phyloP scores from a whole-genome alignment of 2,329 filamentous ascomycete genomes.

The Westerdykella aurantiaca region DNA sequence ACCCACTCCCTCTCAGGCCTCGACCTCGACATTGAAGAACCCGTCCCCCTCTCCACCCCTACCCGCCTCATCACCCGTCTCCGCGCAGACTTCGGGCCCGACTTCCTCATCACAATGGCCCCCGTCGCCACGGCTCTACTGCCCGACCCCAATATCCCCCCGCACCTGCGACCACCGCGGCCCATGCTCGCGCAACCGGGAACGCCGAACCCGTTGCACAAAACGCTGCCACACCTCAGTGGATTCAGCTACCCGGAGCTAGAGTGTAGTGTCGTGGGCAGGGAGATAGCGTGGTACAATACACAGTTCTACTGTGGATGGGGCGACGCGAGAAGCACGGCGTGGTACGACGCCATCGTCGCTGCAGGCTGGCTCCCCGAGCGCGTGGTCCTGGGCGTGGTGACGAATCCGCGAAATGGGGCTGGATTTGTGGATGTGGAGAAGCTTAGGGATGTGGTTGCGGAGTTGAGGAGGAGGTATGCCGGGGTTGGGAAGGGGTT shows the following conservation, averaged over 20 bases:
- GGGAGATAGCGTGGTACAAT: conserved; percentile 76
- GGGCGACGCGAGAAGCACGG: conserved; percentile 57
- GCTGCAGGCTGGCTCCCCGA: conserved; percentile 63
- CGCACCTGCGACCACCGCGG: conserved; percentile 24
- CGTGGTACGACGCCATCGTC: conserved; percentile 50
- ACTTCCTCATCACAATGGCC: conserved; percentile 73
- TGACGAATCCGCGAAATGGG: conserved; percentile 74
- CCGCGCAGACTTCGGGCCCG: conserved; percentile 58
- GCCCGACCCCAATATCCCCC: conserved; percentile 33
- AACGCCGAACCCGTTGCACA: conserved; percentile 30
- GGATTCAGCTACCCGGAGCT: conserved; percentile 77
- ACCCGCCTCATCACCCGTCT: conserved; percentile 47
- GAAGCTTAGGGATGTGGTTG: conserved; percentile 53
- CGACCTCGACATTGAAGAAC: conserved; percentile 56
- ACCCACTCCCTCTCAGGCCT: conserved; percentile 43
- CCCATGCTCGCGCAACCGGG: conserved; percentile 23
- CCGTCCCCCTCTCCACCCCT: conserved; percentile 61
- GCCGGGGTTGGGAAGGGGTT: conserved; percentile 48
- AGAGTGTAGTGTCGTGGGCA: conserved; percentile 45
- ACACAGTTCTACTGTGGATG: conserved; percentile 91
- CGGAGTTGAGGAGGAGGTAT: conserved; percentile 54
- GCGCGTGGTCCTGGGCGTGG: conserved; percentile 71
- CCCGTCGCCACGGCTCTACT: conserved; percentile 74
- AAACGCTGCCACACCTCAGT: conserved; percentile 56
- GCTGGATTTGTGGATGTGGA: conserved; percentile 55